These are phyloP conservation scores for Grigorovia transvaalensis DNA, from an alignment of 805 yeast species.

Conservation along the genomic window DNA sequence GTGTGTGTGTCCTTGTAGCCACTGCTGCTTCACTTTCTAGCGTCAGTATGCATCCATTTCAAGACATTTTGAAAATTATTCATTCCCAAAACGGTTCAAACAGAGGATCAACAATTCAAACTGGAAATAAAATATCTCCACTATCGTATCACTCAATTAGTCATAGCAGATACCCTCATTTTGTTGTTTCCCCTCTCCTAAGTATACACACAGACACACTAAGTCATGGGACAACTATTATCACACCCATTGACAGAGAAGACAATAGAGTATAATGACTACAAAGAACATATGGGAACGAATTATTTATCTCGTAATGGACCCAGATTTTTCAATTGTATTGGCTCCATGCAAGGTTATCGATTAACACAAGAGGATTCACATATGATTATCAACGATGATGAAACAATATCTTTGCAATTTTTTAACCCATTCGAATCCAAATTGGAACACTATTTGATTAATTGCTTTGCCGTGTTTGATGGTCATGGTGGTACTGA, in stretches of 20 bases:
- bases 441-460: conserved; percentile 13
- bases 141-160: too few species aligned
- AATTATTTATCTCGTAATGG: conserved; percentile 5
- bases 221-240: conserved; percentile 53
- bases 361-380: conserved; percentile 70
- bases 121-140: too few species aligned
- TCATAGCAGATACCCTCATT: too few species aligned
- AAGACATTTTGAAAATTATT: too few species aligned
- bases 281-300: conserved; percentile 19
- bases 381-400: conserved; percentile 42
- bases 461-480: conserved; percentile 55
- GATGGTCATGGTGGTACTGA: conserved; percentile 77
- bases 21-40: neutral
- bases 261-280: conserved; percentile 36
- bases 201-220: neutral
- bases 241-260: conserved; percentile 70
- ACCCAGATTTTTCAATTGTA: conserved; percentile 42
- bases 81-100: neutral
- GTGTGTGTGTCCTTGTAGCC: neutral
- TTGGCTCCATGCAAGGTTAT: conserved; percentile 75
- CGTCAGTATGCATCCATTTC: neutral
- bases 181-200: too few species aligned
- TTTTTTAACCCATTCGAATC: conserved; percentile 25
- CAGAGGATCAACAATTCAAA: neutral
- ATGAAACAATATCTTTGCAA: conserved; percentile 27